These are phyloP conservation scores for Gnomoniopsis smithogilvyi DNA, from an alignment of 2,329 filamentous ascomycete genomes.

Conservation along the genomic window DNA sequence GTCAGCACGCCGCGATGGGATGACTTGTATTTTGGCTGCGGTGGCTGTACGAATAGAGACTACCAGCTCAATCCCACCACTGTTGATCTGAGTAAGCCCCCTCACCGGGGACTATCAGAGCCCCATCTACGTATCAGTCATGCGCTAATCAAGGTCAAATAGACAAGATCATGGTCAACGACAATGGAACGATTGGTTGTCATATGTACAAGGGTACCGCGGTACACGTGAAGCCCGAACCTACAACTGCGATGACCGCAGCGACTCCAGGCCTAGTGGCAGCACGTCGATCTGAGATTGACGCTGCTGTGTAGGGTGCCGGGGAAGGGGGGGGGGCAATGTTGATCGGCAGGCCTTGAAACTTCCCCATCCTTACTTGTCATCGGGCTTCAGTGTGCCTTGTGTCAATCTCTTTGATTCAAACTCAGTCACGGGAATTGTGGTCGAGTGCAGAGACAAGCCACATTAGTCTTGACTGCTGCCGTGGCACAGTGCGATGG, in stretches of 20 bases:
- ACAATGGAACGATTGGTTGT: not conserved
- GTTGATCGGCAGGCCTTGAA: no score
- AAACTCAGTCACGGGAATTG: no score
- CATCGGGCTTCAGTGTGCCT: no score
- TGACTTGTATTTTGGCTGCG: conserved; percentile 7
- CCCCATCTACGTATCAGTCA: not conserved
- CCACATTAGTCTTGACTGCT: not conserved
- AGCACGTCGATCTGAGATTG: not conserved
- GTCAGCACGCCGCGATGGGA: conserved; percentile 11
- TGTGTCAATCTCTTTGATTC: no score
- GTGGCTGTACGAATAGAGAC: not conserved
- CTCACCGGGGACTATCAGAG: not conserved
- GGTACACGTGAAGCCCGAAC: not conserved
- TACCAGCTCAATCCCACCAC: not conserved
- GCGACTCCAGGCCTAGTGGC: not conserved
- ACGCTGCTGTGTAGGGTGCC: not conserved
- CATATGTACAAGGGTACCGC: not conserved
- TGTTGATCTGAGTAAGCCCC: conserved; percentile 1
- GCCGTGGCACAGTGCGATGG: not conserved
- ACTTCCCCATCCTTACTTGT: no score
- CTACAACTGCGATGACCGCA: not conserved
- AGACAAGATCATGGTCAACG: not conserved
- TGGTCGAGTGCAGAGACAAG: no score
- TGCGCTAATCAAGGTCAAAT: not conserved
- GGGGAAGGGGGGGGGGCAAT: no score